Conservation (phyloP, 2,329 filamentous ascomycete genomes). For the Scedosporium boydii region DNA sequence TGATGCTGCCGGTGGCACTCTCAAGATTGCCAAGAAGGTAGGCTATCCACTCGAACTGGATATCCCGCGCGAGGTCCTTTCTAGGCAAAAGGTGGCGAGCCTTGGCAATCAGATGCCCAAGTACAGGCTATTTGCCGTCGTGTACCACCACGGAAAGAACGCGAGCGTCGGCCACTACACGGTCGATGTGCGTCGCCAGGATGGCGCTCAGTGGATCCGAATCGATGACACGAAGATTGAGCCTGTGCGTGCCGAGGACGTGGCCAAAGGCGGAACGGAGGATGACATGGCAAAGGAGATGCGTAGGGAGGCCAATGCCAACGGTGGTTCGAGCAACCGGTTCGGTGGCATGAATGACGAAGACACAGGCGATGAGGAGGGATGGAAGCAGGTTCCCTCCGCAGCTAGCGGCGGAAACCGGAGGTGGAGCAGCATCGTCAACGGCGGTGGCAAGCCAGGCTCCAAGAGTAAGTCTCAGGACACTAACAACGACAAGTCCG, state of each 20-base stretch:
- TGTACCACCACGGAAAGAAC: constrained; percentile 97
- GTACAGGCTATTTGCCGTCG: constrained; percentile 80
- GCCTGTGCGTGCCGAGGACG: constrained; percentile 76
- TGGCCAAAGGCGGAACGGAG: constrained; percentile 75
- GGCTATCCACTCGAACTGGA: constrained; percentile 92
- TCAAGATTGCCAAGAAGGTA: constrained; percentile 98
- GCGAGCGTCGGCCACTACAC: constrained; percentile 96
- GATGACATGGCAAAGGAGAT: constrained; percentile 60
- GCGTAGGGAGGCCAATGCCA: constrained; percentile 44
- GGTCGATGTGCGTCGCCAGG: constrained; percentile 89
- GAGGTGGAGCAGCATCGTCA: constrained; percentile 57
- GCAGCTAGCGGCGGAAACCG: constrained; percentile 54
- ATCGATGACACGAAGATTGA: constrained; percentile 89
- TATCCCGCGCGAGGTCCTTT: constrained; percentile 82
- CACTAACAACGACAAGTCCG: constrained; percentile 82
- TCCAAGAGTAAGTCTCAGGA: constrained; percentile 52
- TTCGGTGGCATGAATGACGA: constrained; percentile 63
- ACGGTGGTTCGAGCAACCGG: constrained; percentile 48
- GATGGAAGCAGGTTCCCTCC: constrained; percentile 73
- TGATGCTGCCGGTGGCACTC: constrained; percentile 74
- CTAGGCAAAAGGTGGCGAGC: constrained; percentile 60
- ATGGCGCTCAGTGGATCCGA: constrained; percentile 91
- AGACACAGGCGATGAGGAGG: constrained; percentile 55
- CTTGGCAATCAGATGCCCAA: constrained; percentile 62
- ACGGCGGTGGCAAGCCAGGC: constrained; percentile 38